Percentiles rank a stretch among this genome's conserved stretches.
Evolutionary conservation across 2,329 filamentous ascomycete species (phyloP).

Genomic region (Colletotrichum sp.): DNA sequence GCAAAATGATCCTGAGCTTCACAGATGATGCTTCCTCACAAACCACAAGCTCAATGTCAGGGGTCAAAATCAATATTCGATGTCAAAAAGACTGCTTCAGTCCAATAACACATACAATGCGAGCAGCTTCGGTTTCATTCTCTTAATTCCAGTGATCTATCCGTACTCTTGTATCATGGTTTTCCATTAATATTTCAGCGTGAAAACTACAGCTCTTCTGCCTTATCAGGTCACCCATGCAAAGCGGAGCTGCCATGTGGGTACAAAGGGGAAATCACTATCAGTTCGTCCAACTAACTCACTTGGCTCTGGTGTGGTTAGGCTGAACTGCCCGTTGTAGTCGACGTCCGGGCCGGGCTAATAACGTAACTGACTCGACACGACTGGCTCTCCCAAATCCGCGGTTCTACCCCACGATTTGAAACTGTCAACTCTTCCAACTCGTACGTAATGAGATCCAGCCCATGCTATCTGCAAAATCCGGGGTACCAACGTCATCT

Average conservation of each 20-base stretch:
- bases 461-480: background rate
- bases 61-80: background rate
- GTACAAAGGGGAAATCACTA: background rate
- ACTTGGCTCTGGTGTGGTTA: background rate
- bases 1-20: rapidly evolving
- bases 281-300: background rate
- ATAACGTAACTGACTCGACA: background rate
- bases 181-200: background rate
- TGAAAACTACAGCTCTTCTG: background rate
- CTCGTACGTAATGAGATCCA: background rate
- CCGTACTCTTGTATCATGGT: background rate
- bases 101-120: rapidly evolving
- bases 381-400: background rate
- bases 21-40: background rate
- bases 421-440: background rate
- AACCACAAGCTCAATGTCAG: background rate
- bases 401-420: background rate
- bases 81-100: rapidly evolving
- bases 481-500: background rate
- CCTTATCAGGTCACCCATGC: background rate
- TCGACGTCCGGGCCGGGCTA: background rate
- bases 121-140: background rate
- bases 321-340: background rate
- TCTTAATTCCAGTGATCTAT: background rate
- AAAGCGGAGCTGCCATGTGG: background rate